Evolutionary conservation across 176 grass and related monocot genomes (phyloP).

Genomic region (Pharus latifolius): DNA sequence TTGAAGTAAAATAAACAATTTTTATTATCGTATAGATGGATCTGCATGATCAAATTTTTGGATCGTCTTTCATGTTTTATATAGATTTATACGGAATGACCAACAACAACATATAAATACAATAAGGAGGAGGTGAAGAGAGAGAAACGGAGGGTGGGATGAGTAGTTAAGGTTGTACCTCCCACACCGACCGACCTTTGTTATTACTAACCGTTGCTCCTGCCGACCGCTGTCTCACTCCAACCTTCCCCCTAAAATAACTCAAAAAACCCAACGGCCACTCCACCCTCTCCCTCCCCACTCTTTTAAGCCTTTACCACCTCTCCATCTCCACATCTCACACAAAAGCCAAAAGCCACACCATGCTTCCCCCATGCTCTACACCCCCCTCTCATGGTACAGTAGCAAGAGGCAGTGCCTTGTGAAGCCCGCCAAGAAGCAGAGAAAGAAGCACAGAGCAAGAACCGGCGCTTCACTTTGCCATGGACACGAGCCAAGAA

Average conservation of each 20-base stretch:
- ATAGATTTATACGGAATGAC: no score
- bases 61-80: no score
- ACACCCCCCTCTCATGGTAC: background rate
- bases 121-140: no score
- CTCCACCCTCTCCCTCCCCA: background rate
- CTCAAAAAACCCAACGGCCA: slow-evolving; percentile 64
- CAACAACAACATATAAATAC: no score
- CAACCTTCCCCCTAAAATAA: background rate
- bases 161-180: no score
- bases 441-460: background rate
- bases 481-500: background rate
- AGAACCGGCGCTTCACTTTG: no score
- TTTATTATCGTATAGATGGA: no score
- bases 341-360: background rate
- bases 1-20: no score
- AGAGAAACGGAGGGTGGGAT: no score
- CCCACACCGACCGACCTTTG: no score
- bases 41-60: no score
- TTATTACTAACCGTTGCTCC: slow-evolving; percentile 2
- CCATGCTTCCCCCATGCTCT: background rate
- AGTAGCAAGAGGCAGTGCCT: background rate
- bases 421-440: background rate
- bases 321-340: background rate
- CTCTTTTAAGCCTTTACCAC: slow-evolving; percentile 39
- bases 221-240: slow-evolving; percentile 24